Evolutionary conservation across 2,329 filamentous ascomycete genomes (phyloP).

Genomic region (Leptographium procerum): DNA sequence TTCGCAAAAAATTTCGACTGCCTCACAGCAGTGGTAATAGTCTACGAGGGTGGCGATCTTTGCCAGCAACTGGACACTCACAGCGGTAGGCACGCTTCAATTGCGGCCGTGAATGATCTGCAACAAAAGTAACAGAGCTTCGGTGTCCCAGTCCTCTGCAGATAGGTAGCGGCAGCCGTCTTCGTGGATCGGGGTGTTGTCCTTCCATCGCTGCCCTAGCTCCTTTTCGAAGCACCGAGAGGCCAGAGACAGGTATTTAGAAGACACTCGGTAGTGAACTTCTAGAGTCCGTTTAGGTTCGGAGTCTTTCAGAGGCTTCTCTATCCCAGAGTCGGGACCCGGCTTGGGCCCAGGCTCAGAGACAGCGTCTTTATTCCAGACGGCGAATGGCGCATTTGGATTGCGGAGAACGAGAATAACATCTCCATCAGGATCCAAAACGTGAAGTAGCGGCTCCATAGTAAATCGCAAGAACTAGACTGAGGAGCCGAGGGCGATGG

Average conservation of each 20-base stretch:
- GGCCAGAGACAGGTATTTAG: background rate
- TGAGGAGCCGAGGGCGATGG: background rate
- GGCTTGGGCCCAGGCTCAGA: background rate
- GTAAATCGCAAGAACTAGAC: background rate
- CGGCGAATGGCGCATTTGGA: background rate
- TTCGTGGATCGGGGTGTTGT: background rate
- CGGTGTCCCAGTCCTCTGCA: background rate
- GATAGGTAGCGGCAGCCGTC: background rate
- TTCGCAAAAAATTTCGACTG: background rate
- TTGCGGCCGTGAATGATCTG: background rate
- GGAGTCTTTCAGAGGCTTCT: background rate
- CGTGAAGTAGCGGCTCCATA: background rate
- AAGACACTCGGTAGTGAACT: background rate
- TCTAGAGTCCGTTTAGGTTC: background rate
- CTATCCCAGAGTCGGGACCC: background rate
- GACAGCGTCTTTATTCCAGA: background rate
- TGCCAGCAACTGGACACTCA: background rate
- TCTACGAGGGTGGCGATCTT: background rate
- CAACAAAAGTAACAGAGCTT: background rate
- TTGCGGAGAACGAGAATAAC: background rate
- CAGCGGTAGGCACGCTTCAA: background rate
- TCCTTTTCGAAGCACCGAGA: background rate
- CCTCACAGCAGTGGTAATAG: background rate
- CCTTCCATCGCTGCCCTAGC: background rate
- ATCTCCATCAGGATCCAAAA: background rate